Conservation (phyloP, 805 yeast genomes). For the Nakazawaea holstii region DNA sequence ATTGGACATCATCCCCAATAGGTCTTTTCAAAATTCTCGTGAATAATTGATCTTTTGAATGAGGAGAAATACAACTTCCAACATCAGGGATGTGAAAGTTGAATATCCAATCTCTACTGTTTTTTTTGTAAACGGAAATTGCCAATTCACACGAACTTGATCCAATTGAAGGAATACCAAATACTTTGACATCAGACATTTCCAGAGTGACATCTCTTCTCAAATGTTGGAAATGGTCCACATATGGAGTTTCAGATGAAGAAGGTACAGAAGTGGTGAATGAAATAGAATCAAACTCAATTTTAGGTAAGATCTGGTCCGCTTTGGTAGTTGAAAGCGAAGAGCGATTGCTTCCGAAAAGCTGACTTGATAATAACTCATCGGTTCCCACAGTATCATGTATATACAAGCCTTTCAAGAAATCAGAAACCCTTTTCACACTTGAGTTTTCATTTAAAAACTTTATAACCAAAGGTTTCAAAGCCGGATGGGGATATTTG, state of each 20-base stretch:
- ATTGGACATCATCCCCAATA: constrained; percentile 9
- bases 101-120: constrained; percentile 28
- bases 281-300: not conserved
- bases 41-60: constrained; percentile 16
- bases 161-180: constrained; percentile 8
- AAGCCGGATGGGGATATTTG: constrained; percentile 24
- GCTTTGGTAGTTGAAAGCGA: not conserved
- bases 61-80: constrained; percentile 29
- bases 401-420: constrained; percentile 14
- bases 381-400: constrained; percentile 19
- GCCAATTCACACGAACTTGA: constrained; percentile 18
- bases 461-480: constrained; percentile 14
- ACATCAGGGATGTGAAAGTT: constrained; percentile 39
- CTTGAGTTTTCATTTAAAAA: constrained; percentile 12
- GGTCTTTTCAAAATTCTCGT: constrained; percentile 2
- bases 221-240: constrained; percentile 13
- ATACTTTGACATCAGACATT: constrained; percentile 1
- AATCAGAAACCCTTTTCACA: not conserved
- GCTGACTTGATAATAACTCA: constrained; percentile 21
- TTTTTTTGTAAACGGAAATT: constrained; percentile 31
- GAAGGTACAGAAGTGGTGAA: not conserved
- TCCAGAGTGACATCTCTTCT: constrained; percentile 1
- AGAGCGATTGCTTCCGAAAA: constrained; percentile 14
- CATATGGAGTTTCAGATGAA: not conserved
- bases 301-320: not conserved